Conservation (phyloP, 1,284 basidiomycete species). For the Cryptococcus maquisensis region DNA sequence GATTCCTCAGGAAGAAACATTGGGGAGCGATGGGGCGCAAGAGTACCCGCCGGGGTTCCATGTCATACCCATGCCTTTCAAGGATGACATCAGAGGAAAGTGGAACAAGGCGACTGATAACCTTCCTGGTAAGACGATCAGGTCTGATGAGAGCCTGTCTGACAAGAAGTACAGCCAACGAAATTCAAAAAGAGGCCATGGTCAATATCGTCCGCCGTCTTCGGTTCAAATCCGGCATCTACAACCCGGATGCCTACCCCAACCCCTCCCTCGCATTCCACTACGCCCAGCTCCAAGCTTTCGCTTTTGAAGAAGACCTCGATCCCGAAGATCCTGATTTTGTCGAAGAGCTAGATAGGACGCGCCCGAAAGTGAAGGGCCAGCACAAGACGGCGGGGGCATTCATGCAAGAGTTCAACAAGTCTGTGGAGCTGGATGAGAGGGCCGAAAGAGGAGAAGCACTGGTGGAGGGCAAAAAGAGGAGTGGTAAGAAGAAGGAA, state of each 20-base stretch:
- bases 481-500: constrained; percentile 15
- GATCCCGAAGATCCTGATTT: constrained; percentile 63
- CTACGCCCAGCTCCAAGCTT: constrained; percentile 83
- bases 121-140: constrained; percentile 57
- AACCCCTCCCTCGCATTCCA: constrained; percentile 84
- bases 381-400: constrained; percentile 79
- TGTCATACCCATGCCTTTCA: constrained; percentile 83
- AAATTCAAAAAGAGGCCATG: constrained; percentile 65
- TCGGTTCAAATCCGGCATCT: constrained; percentile 69
- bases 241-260: constrained; percentile 82
- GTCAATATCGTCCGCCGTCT: constrained; percentile 72
- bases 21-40: constrained; percentile 67
- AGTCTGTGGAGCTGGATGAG: constrained; percentile 61
- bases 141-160: background rate
- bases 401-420: constrained; percentile 72
- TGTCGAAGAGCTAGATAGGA: constrained; percentile 57
- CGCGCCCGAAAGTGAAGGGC: constrained; percentile 68
- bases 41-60: constrained; percentile 86
- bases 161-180: constrained; percentile 55
- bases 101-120: constrained; percentile 51
- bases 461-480: constrained; percentile 21
- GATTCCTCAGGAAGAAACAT: constrained; percentile 79
- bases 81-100: constrained; percentile 83
- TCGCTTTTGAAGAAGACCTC: constrained; percentile 83
- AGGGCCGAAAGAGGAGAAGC: constrained; percentile 47